Evolutionary conservation across 148 eudicot species (phyloP).

Genomic region (Beta vulgaris): DNA sequence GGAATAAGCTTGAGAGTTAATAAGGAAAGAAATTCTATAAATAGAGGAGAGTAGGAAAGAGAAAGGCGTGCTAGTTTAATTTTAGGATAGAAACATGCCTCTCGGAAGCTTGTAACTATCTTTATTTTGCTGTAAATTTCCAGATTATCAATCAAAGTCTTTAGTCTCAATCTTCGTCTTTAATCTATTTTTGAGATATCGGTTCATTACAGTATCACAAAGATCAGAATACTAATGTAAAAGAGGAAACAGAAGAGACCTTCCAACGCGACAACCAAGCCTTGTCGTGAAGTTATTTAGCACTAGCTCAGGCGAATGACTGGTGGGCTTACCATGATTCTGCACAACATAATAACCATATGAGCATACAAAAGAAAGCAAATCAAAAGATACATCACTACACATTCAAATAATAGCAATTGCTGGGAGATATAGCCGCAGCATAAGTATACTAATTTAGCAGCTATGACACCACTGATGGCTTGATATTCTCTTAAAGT

Average conservation of each 20-base stretch:
- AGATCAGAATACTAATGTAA: not conserved
- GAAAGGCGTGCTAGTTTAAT: too few species aligned
- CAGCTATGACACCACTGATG: not conserved
- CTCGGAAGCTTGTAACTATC: too few species aligned
- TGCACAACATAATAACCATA: slow-evolving; percentile 29
- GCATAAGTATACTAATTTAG: not conserved
- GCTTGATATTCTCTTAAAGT: not conserved
- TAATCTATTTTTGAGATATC: too few species aligned
- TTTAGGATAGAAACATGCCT: too few species aligned
- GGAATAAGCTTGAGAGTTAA: too few species aligned
- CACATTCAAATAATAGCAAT: not conserved
- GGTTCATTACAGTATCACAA: too few species aligned
- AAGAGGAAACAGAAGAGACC: slow-evolving; percentile 31
- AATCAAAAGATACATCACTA: not conserved
- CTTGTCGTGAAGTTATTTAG: slow-evolving; percentile 83
- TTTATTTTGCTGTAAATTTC: too few species aligned
- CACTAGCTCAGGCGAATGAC: slow-evolving; percentile 87
- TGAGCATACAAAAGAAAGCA: slow-evolving; percentile 12
- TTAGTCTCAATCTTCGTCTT: too few species aligned
- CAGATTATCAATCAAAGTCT: too few species aligned
- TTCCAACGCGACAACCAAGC: slow-evolving; percentile 81
- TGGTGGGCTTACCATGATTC: slow-evolving; percentile 97
- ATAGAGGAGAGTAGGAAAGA: too few species aligned
- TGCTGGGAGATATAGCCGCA: not conserved
- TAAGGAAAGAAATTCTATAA: too few species aligned